Conservation (phyloP, 163 green algal species). For the Chlorella variabilis region DNA sequence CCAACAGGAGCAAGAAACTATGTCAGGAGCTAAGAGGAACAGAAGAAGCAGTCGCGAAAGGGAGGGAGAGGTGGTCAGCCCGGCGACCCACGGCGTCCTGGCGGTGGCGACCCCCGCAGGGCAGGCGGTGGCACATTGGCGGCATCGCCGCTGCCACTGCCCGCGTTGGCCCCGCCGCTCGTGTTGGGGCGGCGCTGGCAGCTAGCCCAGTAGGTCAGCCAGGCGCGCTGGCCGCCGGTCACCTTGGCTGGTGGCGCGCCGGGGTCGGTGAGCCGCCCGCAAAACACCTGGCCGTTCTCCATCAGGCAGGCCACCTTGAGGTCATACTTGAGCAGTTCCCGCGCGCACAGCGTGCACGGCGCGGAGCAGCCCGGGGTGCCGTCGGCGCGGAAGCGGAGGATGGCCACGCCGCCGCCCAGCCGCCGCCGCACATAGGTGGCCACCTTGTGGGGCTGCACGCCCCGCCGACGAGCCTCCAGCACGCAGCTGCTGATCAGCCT, state of each 20-base stretch:
- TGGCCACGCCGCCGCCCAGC: constrained; percentile 46
- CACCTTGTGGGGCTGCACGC: constrained; percentile 53
- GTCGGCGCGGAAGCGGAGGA: constrained; percentile 59
- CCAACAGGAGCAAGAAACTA: no score
- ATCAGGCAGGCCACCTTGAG: constrained; percentile 56
- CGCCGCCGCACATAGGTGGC: constrained; percentile 60
- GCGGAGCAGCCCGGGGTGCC: constrained; percentile 54
- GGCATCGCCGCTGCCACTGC: no score
- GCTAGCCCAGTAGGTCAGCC: not conserved
- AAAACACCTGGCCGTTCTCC: constrained; percentile 49
- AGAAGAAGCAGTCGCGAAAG: no score
- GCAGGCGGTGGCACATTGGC: no score
- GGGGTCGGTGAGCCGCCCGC: constrained; percentile 46
- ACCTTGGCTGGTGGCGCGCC: constrained; percentile 41
- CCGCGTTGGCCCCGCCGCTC: no score
- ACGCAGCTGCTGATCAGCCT: constrained; percentile 57
- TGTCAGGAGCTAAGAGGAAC: no score
- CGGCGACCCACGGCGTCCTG: no score
- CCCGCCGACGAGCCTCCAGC: constrained; percentile 45
- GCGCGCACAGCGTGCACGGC: constrained; percentile 59
- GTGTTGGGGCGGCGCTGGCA: constrained; percentile 1
- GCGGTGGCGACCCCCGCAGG: no score
- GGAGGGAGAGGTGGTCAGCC: no score
- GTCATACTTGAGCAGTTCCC: constrained; percentile 51
- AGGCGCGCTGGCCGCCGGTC: constrained; percentile 45